phyloP scores from a whole-genome alignment of 257 asterid species.

The Solanum acaule region DNA sequence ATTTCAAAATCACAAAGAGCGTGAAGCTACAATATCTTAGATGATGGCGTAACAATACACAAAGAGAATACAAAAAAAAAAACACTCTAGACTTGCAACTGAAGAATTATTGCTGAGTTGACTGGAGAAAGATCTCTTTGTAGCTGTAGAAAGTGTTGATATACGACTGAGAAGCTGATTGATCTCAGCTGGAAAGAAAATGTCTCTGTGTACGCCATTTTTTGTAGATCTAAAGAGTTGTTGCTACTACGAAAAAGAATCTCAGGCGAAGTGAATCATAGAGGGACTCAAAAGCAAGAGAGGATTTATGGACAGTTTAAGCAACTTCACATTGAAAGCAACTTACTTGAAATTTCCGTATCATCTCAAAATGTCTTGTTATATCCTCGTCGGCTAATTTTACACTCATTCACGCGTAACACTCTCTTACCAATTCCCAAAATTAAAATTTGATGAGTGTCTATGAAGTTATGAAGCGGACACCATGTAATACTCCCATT shows the following conservation, averaged over 20 bases:
- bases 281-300: neutral
- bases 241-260: neutral
- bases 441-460: no score
- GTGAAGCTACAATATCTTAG: no score
- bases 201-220: conserved; percentile 31
- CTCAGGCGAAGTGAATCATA: neutral
- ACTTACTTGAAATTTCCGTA: neutral
- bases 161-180: conserved; percentile 37
- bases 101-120: conserved; percentile 43
- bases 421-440: no score
- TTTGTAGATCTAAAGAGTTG: neutral
- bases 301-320: accelerated
- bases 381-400: no score
- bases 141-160: conserved; percentile 49
- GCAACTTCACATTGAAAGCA: neutral
- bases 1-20: no score
- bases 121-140: conserved; percentile 49
- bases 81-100: conserved; percentile 19
- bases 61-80: no score
- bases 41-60: no score
- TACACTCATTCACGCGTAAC: no score
- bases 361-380: no score
- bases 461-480: no score
- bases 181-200: conserved; percentile 59
- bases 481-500: no score